Conservation (phyloP, 2,329 filamentous ascomycete species). For the Fusarium guadeloupense region DNA sequence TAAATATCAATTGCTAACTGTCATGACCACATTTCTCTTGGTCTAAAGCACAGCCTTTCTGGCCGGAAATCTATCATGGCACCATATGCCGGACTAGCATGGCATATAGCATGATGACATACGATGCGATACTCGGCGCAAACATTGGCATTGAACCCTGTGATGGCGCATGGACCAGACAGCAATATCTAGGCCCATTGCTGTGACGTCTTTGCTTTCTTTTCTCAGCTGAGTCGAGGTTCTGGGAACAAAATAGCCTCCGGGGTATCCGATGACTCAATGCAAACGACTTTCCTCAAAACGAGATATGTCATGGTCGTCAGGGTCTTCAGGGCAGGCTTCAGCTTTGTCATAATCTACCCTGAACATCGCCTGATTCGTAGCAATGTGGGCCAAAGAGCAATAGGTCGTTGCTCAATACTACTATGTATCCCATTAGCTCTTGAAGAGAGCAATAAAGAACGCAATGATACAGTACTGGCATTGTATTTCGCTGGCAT, state of each 20-base stretch:
- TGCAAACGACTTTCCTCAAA: slow-evolving; percentile 6
- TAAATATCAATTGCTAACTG: no score
- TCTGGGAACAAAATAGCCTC: neutral
- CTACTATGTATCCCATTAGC: neutral
- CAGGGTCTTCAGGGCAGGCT: no score
- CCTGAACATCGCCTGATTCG: neutral
- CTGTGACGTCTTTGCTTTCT: neutral
- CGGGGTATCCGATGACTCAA: slow-evolving; percentile 14
- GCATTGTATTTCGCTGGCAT: neutral
- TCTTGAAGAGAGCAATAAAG: no score
- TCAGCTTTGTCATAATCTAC: slow-evolving; percentile 1
- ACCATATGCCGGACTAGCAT: slow-evolving; percentile 3
- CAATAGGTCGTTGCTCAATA: neutral
- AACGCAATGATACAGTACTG: no score
- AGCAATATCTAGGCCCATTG: neutral
- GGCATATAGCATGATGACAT: slow-evolving; percentile 23
- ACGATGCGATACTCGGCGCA: slow-evolving; percentile 4
- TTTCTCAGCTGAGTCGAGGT: neutral
- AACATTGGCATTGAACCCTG: neutral
- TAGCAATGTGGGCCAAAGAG: neutral
- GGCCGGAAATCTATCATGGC: slow-evolving; percentile 26
- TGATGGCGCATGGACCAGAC: neutral
- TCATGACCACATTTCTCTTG: no score
- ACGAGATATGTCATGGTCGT: no score
- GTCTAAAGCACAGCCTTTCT: no score